Conservation (phyloP, 176 grass and related monocot species). For the Otatea glauca region DNA sequence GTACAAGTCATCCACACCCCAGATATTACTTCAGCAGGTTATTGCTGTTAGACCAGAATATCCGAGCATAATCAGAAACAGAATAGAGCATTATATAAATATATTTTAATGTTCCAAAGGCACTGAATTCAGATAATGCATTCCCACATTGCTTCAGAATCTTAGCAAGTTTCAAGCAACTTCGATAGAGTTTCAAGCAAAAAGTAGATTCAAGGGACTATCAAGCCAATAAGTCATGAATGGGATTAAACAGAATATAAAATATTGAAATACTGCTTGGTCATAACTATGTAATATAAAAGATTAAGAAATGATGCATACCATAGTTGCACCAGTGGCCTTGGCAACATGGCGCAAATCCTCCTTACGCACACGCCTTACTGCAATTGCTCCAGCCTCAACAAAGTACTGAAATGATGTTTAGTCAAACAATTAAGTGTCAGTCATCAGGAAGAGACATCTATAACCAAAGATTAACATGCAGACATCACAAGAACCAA, state of each 20-base stretch:
- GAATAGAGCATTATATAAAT: background rate
- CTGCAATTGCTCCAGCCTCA: conserved; percentile 85
- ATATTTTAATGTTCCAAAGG: background rate
- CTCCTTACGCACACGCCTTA: conserved; percentile 90
- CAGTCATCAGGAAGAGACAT: background rate
- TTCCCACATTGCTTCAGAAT: background rate
- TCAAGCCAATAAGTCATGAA: background rate
- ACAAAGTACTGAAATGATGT: conserved; percentile 79
- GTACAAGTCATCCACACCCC: conserved; percentile 39
- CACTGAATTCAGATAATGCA: background rate
- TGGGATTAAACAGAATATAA: background rate
- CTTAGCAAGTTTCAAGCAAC: background rate
- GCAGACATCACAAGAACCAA: background rate
- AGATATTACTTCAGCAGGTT: background rate
- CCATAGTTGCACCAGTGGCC: conserved; percentile 81
- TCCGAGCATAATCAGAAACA: background rate
- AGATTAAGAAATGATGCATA: conserved; percentile 18
- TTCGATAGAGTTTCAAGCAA: background rate
- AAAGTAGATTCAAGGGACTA: background rate
- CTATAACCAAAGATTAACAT: background rate
- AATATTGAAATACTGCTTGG: background rate
- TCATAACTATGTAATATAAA: conserved; percentile 18
- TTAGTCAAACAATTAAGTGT: background rate
- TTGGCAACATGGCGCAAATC: conserved; percentile 96
- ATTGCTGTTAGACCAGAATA: background rate